Conservation (phyloP, 1,139 yeast species). For the Zhuliangozyma parablackwelliae region DNA sequence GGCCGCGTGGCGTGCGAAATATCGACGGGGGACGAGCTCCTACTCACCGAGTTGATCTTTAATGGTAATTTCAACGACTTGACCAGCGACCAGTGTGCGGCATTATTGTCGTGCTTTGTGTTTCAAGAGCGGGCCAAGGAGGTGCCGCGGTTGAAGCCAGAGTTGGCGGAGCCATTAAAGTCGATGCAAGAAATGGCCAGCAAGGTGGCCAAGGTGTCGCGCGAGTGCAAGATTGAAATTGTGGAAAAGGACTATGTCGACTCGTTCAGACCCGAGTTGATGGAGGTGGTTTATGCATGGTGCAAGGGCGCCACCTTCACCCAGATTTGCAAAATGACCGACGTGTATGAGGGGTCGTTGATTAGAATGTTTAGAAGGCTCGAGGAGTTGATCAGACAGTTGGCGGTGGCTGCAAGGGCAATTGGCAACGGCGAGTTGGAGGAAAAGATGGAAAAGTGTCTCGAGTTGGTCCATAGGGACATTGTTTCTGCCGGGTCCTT, state of each 20-base stretch:
- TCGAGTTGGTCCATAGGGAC: constrained; percentile 87
- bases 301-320: constrained; percentile 94
- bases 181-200: constrained; percentile 86
- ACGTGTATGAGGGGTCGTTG: constrained; percentile 94
- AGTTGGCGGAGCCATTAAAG: constrained; percentile 83
- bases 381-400: constrained; percentile 88
- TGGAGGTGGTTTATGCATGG: constrained; percentile 98
- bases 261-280: constrained; percentile 82
- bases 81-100: constrained; percentile 86
- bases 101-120: constrained; percentile 87
- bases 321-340: constrained; percentile 97
- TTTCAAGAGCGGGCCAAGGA: constrained; percentile 95
- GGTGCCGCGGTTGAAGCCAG: constrained; percentile 78
- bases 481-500: constrained; percentile 94
- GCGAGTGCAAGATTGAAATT: constrained; percentile 84
- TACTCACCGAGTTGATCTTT: constrained; percentile 86
- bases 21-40: constrained; percentile 87
- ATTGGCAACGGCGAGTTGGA: constrained; percentile 86
- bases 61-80: constrained; percentile 91
- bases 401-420: constrained; percentile 85
- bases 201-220: constrained; percentile 81
- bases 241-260: constrained; percentile 91
- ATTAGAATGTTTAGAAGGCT: constrained; percentile 90
- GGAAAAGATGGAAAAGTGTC: constrained; percentile 82
- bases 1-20: constrained; percentile 96